Conservation (phyloP, 225 moss, liverwort and hornwort species). For the Physcomitrellopsis africana region DNA sequence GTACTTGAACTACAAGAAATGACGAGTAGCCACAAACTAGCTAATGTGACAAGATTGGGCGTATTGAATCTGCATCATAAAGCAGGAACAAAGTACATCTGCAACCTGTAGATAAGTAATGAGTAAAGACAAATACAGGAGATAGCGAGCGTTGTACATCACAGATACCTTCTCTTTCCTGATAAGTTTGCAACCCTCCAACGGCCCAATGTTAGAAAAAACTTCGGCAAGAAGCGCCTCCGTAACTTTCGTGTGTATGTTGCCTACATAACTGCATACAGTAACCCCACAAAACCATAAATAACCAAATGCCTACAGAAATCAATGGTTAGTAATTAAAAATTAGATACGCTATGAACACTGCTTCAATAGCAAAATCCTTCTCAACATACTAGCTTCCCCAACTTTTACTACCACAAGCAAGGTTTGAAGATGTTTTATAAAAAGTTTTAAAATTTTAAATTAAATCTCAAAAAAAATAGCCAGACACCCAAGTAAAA, state of each 20-base stretch:
- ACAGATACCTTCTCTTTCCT: slow-evolving; percentile 69
- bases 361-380: neutral
- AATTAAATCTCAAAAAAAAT: neutral
- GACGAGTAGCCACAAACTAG: slow-evolving; percentile 2
- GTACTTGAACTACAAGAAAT: slow-evolving; percentile 14
- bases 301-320: slow-evolving; percentile 22
- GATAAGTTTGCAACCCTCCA: slow-evolving; percentile 81
- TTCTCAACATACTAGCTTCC: neutral
- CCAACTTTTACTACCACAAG: neutral
- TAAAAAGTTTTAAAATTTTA: slow-evolving; percentile 2
- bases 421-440: neutral
- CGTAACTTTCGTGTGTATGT: slow-evolving; percentile 73
- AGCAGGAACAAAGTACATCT: neutral
- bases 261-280: slow-evolving; percentile 66
- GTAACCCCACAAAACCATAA: slow-evolving; percentile 10
- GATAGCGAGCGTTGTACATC: slow-evolving; percentile 9
- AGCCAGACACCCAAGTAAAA: slow-evolving; percentile 22
- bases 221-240: slow-evolving; percentile 68
- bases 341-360: neutral
- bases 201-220: slow-evolving; percentile 59
- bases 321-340: neutral
- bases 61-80: slow-evolving; percentile 3
- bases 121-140: slow-evolving; percentile 5
- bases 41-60: neutral
- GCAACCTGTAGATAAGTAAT: neutral